Evolutionary conservation across 2,329 filamentous ascomycete genomes (phyloP), one percentile per base, ranked within the genome.

Genomic region (Xylaria sp.): DNA sequence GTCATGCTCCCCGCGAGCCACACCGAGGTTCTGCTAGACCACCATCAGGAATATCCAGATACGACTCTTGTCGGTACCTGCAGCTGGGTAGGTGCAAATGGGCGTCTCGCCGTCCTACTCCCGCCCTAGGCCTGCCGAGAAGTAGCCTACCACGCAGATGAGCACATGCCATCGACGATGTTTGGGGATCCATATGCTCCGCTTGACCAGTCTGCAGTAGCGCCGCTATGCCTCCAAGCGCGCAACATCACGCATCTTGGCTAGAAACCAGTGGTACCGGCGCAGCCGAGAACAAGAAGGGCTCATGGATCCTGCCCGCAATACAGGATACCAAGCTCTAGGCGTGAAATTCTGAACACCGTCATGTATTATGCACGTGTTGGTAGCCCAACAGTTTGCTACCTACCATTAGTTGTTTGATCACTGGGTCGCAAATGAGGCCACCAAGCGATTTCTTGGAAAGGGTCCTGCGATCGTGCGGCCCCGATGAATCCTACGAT

Each of bases 41-140:
- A 57, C 40, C 63, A 60, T 58, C 41, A 54, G 40, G 49, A n/a
- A 54, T 66, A 21, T 38, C 23, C 37, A 40, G 37, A 60, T 61
- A 33, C 54, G 5, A 56, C 62, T 60, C 48, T 65, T 60, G 64
- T 59, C 61, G 58, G 57, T 64, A 63, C 54, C 54, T 54, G 60
- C 55, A 62, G 58, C 59, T 62, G 56, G 65, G 54, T 59, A 63
- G 53, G 55, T 63, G 51, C 54, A 67, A 54, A 54, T 65, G 58
- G 66, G 69, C 70, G 70, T 67, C 64, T 71, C 70, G 68, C 69
- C 57, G 56, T 61, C 67, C 54, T 61, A 58, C 49, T 47, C 33
- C 54, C 43, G 46, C 56, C 33, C 33, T 37, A 37, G 21, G 43
- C 29, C 40, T 51, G 29, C 47, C 57, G 61, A 47, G 43, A 17